These are phyloP conservation scores for Tilletia setariae DNA, from an alignment of 1,284 basidiomycete species.

Conservation along the genomic window DNA sequence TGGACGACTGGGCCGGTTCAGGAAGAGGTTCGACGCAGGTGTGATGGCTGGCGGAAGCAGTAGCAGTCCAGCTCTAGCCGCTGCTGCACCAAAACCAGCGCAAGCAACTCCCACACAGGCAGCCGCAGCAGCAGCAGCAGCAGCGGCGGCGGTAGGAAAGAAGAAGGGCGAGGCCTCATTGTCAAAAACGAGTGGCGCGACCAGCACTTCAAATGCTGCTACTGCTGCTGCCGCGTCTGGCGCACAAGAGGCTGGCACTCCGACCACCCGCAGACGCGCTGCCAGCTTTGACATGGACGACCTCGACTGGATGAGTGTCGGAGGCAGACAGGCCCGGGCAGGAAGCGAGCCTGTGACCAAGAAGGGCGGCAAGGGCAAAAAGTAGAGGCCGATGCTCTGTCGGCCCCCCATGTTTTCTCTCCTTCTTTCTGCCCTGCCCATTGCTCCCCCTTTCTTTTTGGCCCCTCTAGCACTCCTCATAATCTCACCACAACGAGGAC, in stretches of 20 bases:
- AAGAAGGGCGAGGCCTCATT: too few species aligned
- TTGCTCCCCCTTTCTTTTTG: not conserved
- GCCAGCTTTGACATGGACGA: slow-evolving; percentile 46
- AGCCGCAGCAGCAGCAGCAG: slow-evolving; percentile 17
- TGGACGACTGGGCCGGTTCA: slow-evolving; percentile 49
- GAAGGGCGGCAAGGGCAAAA: slow-evolving; percentile 48
- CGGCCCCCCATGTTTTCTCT: not conserved
- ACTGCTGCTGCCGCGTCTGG: not conserved
- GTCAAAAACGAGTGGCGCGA: too few species aligned
- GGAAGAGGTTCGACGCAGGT: slow-evolving; percentile 43
- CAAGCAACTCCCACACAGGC: too few species aligned
- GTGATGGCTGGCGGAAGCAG: slow-evolving; percentile 15
- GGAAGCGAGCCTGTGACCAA: slow-evolving; percentile 36
- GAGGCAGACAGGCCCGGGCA: slow-evolving; percentile 47
- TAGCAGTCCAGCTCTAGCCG: slow-evolving; percentile 17
- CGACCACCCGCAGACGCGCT: slow-evolving; percentile 11
- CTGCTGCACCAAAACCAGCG: slow-evolving; percentile 17
- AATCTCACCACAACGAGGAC: not conserved
- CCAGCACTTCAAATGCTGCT: not conserved
- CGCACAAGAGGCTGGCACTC: not conserved
- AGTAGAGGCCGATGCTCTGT: not conserved
- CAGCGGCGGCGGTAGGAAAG: too few species aligned
- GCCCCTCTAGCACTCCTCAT: not conserved
- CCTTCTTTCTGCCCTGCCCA: too few species aligned
- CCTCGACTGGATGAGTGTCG: slow-evolving; percentile 52